These are phyloP conservation scores for Barnettozyma sucrosica DNA, from an alignment of 805 yeast species.

Conservation along the genomic window DNA sequence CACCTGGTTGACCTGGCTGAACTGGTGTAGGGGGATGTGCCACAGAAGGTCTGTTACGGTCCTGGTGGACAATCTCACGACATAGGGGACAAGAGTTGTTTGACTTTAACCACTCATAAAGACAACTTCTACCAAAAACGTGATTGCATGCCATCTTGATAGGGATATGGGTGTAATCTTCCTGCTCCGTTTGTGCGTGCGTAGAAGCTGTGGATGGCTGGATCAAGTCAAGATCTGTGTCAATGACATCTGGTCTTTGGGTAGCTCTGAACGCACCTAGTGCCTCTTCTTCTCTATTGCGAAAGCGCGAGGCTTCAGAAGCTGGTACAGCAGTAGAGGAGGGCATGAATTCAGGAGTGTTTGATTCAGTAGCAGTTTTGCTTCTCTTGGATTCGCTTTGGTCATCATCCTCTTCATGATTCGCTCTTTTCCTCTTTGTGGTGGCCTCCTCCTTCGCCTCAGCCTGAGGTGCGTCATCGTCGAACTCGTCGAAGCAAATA, in stretches of 20 bases:
- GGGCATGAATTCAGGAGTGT: not conserved
- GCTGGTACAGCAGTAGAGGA: not conserved
- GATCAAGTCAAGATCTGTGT: constrained; percentile 9
- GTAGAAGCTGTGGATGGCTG: constrained; percentile 17
- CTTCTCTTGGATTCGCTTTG: constrained; percentile 2
- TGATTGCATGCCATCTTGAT: constrained; percentile 81
- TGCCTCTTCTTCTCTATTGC: not conserved
- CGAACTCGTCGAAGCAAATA: constrained; percentile 56
- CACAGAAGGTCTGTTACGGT: constrained; percentile 1
- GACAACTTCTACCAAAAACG: constrained; percentile 79
- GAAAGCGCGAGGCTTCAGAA: not conserved
- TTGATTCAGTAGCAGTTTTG: not conserved
- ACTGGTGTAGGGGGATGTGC: not conserved
- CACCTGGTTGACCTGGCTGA: constrained; percentile 12
- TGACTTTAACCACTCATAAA: constrained; percentile 73
- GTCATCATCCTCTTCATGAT: constrained; percentile 2
- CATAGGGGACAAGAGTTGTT: constrained; percentile 85
- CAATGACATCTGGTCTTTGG: not conserved
- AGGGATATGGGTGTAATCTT: constrained; percentile 47
- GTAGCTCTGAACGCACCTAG: constrained; percentile 8
- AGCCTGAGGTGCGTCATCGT: constrained; percentile 6
- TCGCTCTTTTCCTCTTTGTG: constrained; percentile 21
- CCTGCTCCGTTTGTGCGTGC: not conserved
- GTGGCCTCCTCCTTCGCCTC: constrained; percentile 13
- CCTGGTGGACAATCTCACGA: constrained; percentile 39